Percentiles rank a stretch among this genome's conserved stretches.
phyloP scores from a whole-genome alignment of 2,329 filamentous ascomycete genomes.

The Aspergillus aculeatinus region DNA sequence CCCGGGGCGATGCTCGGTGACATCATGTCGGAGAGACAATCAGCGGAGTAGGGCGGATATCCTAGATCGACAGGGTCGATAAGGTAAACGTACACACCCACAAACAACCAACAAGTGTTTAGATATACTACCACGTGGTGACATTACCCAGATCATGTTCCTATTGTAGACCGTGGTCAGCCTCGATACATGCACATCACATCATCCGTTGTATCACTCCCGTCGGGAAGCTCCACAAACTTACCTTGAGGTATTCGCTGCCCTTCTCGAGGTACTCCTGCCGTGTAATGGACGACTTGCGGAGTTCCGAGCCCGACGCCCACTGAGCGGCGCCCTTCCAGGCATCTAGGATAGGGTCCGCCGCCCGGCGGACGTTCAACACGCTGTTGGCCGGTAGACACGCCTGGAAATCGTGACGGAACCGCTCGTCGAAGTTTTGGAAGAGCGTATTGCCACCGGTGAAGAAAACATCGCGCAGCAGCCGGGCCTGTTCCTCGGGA shows the following conservation, averaged over 20 bases:
- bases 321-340: constrained; percentile 92
- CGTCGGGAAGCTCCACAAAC: constrained; percentile 2
- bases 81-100: background rate
- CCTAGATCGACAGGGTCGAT: background rate
- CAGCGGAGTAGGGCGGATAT: background rate
- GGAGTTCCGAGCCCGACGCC: constrained; percentile 62
- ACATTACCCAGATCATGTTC: constrained; percentile 42
- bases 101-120: too few relatives aligned
- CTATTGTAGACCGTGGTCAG: constrained; percentile 21
- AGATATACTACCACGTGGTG: constrained; percentile 26
- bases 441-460: constrained; percentile 93
- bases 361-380: constrained; percentile 70
- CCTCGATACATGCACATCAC: background rate
- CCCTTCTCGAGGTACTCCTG: constrained; percentile 92
- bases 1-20: background rate
- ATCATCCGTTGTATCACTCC: background rate
- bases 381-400: constrained; percentile 68
- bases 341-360: constrained; percentile 77
- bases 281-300: constrained; percentile 66
- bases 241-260: constrained; percentile 83
- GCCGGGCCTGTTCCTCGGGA: constrained; percentile 60
- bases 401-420: constrained; percentile 69
- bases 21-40: background rate
- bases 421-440: constrained; percentile 77
- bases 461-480: constrained; percentile 84